Base-by-base conservation (phyloP, 2,329 filamentous ascomycete species). In the Didymella glomerata region DNA sequence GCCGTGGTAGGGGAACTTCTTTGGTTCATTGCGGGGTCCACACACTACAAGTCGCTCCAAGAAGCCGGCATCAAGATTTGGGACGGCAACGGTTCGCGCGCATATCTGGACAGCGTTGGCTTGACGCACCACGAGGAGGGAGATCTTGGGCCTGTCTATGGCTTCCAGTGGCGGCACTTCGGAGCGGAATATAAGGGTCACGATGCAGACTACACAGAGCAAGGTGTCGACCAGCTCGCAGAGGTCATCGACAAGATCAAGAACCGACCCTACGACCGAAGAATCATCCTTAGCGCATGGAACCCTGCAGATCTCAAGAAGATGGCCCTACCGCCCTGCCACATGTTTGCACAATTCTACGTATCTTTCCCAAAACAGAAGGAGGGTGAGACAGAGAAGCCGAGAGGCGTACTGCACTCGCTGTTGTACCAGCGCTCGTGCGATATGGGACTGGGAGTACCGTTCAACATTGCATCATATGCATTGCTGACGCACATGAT, bases 121-220 rank as follows among this genome's bases (percentile, higher is more conserved):
- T 85, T 98, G 7, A 82, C 84, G 0, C 88, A 97, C 74, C 91
- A 94, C 60, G 91, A 87, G 51, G 90, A 89, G 20, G 95, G 95
- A 65, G 95, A 99, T 73, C 83, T 99, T 0, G 95, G 95, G 0
- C 95, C 95, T 28, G 93, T 98, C 0, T 99, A 99, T 76, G 95
- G 95, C 1, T 99, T 99, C 80, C 95, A 99, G 79, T 99, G 95
- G 95, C 90, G 95, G 3, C 94, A 98, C 79, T 99, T 99, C 72
- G 95, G 95, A 49, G 95, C 95, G 4, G 88, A 92, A 62, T 99
- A 99, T 76, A 82, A 88, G 18, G 74, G 72, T 1, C 67, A 71
- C 42, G 82, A 88, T 65, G 85, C 90, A 0, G 92, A 98, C 75
- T 99, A 99, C 78, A 84, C 87, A 0, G 93, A 91, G 0, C 84